Evolutionary conservation across 768 basidiomycete genomes (phyloP).

Genomic region (Termitomyces sp.): DNA sequence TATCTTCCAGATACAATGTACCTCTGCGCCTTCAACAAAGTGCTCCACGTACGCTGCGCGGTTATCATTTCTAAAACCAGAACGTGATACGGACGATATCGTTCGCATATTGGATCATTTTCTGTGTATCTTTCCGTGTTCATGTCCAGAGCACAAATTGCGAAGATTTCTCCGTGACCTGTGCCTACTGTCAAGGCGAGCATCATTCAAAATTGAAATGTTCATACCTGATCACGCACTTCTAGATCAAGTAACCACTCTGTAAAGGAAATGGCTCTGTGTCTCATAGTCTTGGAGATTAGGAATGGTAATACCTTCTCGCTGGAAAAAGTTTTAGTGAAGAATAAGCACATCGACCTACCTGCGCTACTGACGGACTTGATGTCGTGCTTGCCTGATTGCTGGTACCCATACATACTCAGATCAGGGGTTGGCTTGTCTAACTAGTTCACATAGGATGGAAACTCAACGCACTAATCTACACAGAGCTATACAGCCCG

Average conservation of each 20-base stretch:
- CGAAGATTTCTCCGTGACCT: neutral
- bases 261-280: neutral
- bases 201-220: neutral
- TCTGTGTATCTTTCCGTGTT: neutral
- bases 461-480: neutral
- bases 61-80: neutral
- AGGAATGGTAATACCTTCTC: neutral
- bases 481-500: neutral
- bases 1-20: neutral
- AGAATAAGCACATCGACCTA: neutral
- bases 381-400: neutral
- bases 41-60: neutral
- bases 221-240: neutral
- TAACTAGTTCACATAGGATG: neutral
- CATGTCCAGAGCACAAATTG: neutral
- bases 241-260: neutral
- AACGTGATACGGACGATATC: too few species aligned
- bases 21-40: neutral
- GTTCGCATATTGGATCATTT: too few species aligned
- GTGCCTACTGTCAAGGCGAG: neutral
- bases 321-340: neutral
- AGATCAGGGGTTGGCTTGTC: neutral
- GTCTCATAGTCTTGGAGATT: neutral
- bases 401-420: neutral
- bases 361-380: neutral